phyloP scores from a whole-genome alignment of 805 yeast species.

The Candida stauntonica region DNA sequence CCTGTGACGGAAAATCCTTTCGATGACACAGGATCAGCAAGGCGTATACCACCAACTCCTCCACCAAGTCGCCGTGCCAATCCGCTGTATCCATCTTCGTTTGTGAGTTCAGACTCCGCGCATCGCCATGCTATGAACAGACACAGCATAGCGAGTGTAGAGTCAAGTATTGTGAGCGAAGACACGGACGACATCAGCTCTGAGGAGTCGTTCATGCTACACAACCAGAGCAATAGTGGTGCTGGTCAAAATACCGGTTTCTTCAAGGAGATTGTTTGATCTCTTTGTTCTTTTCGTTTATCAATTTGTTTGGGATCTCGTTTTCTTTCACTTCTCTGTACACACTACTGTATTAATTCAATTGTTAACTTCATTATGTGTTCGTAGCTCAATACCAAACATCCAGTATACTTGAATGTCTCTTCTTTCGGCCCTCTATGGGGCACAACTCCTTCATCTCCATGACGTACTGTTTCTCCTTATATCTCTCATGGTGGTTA shows the following conservation, averaged over 20 bases:
- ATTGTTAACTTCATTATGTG: too few species aligned
- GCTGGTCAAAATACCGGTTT: slow-evolving; percentile 16
- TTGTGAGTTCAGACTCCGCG: slow-evolving; percentile 9
- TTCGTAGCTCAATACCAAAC: slow-evolving; percentile 11
- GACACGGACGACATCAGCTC: slow-evolving; percentile 23
- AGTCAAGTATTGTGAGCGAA: slow-evolving; percentile 24
- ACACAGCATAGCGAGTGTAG: slow-evolving; percentile 19
- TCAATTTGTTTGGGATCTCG: too few species aligned
- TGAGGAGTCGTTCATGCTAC: slow-evolving; percentile 21
- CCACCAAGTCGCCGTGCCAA: slow-evolving; percentile 21
- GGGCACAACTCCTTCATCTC: slow-evolving; percentile 11
- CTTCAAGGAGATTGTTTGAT: slow-evolving; percentile 24
- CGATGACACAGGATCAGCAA: slow-evolving; percentile 7
- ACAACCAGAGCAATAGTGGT: slow-evolving; percentile 4
- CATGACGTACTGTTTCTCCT: slow-evolving; percentile 57
- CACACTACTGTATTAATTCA: too few species aligned
- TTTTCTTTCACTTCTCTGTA: too few species aligned
- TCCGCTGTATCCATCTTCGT: not conserved
- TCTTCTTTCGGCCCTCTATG: slow-evolving; percentile 1
- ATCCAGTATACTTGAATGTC: slow-evolving; percentile 4
- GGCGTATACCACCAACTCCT: slow-evolving; percentile 20
- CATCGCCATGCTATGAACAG: slow-evolving; percentile 22
- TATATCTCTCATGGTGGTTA: slow-evolving; percentile 43
- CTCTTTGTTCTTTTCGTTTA: too few species aligned
- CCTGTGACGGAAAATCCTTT: slow-evolving; percentile 18